Base-by-base conservation (phyloP, 495 filamentous ascomycete species). In the Tuber umbilicatum region DNA sequence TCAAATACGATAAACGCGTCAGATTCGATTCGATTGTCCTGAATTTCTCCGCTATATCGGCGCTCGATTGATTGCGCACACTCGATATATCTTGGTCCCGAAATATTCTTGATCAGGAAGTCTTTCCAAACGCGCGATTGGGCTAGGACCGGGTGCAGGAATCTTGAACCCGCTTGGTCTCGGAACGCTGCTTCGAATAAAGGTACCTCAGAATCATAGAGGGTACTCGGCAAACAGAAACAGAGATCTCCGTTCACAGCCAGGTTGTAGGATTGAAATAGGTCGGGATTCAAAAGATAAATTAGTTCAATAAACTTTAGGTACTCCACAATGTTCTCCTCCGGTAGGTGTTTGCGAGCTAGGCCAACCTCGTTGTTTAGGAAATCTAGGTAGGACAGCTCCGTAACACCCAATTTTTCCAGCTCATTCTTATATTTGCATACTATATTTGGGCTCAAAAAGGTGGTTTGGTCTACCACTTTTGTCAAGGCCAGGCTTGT, bases 141-240 rank as follows among this genome's bases (percentile, higher is more conserved):
- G 55, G 47, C 72, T 37, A 79, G 41, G 16, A 14, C 39, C 9
- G 71, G 72, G 40, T 81, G 79, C 2, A 81, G 37, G 43, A 81
- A 81, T 37, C 41, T 60, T 43, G 72, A 50, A 69, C 70, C 74
- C 38, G 70, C 40, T 14, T 72, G 37, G 60, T 70, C 77, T 72
- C 77, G 72, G 70, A 81, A 81, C n/a, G 79, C 80, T 23, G 80
- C 79, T 43, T 40, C n/a, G 55, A 81, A 81, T 37, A 76, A 69
- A 45, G n/a, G 1, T 17, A 73, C 42, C 40, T 35, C 55, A 42
- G 47, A 55, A 9, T 81, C 76, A 45, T 78, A 81, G 9, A 81
- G 40, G 5, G 70, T 76, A 45, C 69, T 40, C 2, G 41, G 47
- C 37, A 70, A 72, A 37, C 79, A 71, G 40, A 81, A 67, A 1